Conservation (phyloP, 371 early-diverging fungal species). For the Mortierella sp. region DNA sequence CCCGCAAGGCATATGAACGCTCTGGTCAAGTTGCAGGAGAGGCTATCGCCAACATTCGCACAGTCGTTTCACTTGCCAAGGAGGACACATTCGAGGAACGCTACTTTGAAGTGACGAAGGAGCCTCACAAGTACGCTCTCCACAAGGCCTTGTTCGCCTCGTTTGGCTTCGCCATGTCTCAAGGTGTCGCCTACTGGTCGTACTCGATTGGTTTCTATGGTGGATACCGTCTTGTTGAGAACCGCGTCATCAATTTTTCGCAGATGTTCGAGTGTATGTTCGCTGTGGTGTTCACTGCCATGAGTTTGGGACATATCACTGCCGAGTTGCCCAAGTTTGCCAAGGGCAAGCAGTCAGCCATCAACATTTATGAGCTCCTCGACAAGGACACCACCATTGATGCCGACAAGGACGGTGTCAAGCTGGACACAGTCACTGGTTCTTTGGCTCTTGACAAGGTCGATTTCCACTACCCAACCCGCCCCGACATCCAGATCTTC, state of each 20-base stretch:
- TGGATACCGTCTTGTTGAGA: conserved; percentile 39
- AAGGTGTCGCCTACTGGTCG: conserved; percentile 71
- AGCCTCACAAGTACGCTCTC: conserved; percentile 73
- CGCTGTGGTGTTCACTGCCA: conserved; percentile 78
- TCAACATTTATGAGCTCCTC: conserved; percentile 68
- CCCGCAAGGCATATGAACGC: conserved; percentile 72
- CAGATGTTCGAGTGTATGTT: conserved; percentile 65
- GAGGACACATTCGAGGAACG: conserved; percentile 74
- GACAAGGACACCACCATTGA: conserved; percentile 70
- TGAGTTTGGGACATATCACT: conserved; percentile 71
- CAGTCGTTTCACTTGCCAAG: conserved; percentile 85
- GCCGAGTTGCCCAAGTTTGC: conserved; percentile 65
- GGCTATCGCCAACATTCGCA: conserved; percentile 88
- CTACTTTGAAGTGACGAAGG: conserved; percentile 68
- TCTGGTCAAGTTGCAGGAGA: conserved; percentile 85
- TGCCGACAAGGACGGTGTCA: conserved; percentile 56
- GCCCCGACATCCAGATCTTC: conserved; percentile 81
- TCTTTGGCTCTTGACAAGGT: conserved; percentile 68
- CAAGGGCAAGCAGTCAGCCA: conserved; percentile 85
- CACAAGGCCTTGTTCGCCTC: conserved; percentile 67
- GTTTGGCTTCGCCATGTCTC: conserved; percentile 75
- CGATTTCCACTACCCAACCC: conserved; percentile 86
- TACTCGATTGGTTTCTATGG: conserved; percentile 66
- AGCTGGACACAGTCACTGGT: conserved; percentile 60
- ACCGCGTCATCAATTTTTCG: conserved; percentile 8